These are phyloP conservation scores for Aotearoamyces nothofagi DNA, from an alignment of 2,329 filamentous ascomycete genomes.

Conservation along the genomic window DNA sequence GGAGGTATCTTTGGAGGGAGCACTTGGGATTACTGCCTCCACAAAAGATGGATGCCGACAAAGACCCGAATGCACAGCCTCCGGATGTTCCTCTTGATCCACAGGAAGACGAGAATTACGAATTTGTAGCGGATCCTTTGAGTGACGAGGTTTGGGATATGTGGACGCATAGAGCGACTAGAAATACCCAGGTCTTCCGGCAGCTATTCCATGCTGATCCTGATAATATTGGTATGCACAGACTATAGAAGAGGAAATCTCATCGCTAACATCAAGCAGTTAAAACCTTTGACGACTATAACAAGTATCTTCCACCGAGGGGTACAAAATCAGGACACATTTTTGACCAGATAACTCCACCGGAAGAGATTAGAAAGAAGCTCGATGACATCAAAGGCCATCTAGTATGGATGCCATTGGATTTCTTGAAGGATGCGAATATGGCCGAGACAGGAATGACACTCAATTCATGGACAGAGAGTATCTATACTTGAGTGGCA, in stretches of 20 bases:
- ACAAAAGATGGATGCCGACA: conserved; percentile 50
- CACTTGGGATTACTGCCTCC: conserved; percentile 70
- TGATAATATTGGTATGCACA: conserved; percentile 58
- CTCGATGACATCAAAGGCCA: conserved; percentile 74
- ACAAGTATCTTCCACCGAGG: conserved; percentile 56
- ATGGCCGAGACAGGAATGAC: conserved; percentile 85
- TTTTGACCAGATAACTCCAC: conserved; percentile 63
- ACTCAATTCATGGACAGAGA: conserved; percentile 77
- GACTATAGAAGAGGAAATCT: no score
- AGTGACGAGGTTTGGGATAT: conserved; percentile 48
- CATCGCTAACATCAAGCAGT: conserved; percentile 29
- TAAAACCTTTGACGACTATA: conserved; percentile 81
- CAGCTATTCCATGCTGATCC: conserved; percentile 79
- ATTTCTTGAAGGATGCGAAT: conserved; percentile 67
- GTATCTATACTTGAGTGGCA: conserved; percentile 51
- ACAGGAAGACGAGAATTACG: conserved; percentile 44
- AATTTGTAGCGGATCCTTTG: conserved; percentile 57
- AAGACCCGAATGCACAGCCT: conserved; percentile 61
- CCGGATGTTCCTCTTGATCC: conserved; percentile 54
- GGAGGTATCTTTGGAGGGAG: conserved; percentile 77
- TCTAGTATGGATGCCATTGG: conserved; percentile 87
- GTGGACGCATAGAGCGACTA: conserved; percentile 55
- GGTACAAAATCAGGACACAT: conserved; percentile 73
- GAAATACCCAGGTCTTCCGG: conserved; percentile 62
- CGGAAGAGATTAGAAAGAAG: conserved; percentile 57